Conservation (phyloP, 2,329 filamentous ascomycete species). For the Pyricularia sp. region DNA sequence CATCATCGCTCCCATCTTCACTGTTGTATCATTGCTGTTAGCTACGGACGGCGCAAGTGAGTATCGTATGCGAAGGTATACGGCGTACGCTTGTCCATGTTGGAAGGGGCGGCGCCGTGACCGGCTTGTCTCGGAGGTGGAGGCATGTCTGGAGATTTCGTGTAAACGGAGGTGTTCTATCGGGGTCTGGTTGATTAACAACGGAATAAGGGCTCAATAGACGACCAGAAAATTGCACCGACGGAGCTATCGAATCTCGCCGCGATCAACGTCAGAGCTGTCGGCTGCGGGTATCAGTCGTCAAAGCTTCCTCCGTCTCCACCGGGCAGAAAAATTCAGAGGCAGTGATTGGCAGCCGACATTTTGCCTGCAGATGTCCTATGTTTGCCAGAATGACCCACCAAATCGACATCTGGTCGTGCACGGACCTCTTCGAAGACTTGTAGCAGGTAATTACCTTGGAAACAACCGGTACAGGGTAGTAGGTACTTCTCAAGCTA, state of each 20-base stretch:
- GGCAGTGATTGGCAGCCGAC: not conserved
- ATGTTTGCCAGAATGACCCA: not conserved
- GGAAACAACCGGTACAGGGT: not conserved
- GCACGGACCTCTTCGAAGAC: not conserved
- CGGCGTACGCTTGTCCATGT: slow-evolving; percentile 43
- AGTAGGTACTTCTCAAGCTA: too few relatives aligned
- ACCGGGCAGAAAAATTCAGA: not conserved
- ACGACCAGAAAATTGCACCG: not conserved
- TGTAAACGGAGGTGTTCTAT: slow-evolving; percentile 5
- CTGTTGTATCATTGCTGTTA: slow-evolving; percentile 35
- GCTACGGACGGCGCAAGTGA: slow-evolving; percentile 8
- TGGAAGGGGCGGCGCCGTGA: slow-evolving; percentile 32
- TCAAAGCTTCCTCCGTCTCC: not conserved
- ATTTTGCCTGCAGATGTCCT: not conserved
- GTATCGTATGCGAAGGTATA: slow-evolving; percentile 7
- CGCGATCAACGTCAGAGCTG: not conserved
- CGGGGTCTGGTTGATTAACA: not conserved
- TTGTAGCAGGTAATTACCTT: not conserved
- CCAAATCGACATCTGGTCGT: not conserved
- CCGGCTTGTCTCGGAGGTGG: slow-evolving; percentile 19
- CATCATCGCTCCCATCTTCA: slow-evolving; percentile 99
- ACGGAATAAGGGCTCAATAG: not conserved
- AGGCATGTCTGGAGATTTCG: slow-evolving; percentile 16
- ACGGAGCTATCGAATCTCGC: not conserved
- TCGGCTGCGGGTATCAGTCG: not conserved